A percentile compares a stretch with the other conserved stretches of the same genome.
Evolutionary conservation across 345 rosid species (phyloP).

Genomic region (Psidium guajava): DNA sequence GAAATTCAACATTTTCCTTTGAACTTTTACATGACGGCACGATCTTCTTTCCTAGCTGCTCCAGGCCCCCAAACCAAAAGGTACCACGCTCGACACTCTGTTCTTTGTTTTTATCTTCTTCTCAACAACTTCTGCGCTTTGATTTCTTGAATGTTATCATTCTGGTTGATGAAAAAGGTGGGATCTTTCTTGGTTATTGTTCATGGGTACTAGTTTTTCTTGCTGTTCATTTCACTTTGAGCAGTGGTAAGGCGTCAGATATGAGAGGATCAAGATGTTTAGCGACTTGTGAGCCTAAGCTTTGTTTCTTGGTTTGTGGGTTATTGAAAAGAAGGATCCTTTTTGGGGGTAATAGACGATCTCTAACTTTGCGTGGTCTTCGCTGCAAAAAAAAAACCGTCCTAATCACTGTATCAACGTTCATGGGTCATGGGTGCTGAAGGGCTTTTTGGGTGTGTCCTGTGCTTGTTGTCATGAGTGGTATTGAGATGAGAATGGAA

Average conservation of each 20-base stretch:
- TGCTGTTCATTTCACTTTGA: not conserved
- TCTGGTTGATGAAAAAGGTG: not conserved
- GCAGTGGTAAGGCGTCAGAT: not conserved
- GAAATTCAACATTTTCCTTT: not conserved
- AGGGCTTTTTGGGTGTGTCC: not conserved
- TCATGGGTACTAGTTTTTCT: not conserved
- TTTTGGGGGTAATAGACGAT: not conserved
- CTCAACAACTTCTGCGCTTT: not conserved
- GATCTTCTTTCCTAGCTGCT: not conserved
- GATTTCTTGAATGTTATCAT: not conserved
- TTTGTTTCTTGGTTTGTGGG: not conserved
- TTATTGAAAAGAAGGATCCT: not conserved
- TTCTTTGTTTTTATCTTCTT: not conserved
- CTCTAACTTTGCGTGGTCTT: not conserved
- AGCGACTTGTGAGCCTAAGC: not conserved
- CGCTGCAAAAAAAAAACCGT: not conserved
- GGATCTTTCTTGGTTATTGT: not conserved
- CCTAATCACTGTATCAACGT: not conserved
- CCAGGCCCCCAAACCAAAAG: not conserved
- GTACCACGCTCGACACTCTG: not conserved
- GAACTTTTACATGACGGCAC: not conserved
- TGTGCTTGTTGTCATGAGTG: not conserved
- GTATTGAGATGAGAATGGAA: not conserved
- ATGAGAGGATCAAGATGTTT: not conserved
- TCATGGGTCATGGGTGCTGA: not conserved